Conservation (phyloP, 1,284 basidiomycete genomes). For the Ganoderma sinense region DNA sequence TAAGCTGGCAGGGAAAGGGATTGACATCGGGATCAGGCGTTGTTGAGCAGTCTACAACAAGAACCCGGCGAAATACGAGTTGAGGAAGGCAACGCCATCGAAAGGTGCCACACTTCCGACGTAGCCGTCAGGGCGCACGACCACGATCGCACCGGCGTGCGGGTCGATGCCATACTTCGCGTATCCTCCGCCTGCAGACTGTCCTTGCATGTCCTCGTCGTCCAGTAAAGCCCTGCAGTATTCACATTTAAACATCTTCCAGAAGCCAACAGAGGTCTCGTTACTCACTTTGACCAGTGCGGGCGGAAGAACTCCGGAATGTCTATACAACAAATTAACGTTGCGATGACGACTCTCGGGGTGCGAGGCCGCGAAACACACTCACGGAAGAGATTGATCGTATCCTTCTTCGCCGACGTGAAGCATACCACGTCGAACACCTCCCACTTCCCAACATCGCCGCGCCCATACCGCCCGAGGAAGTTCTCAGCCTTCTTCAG, state of each 20-base stretch:
- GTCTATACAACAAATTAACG: background rate
- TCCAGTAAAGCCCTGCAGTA: constrained; percentile 39
- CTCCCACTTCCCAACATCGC: constrained; percentile 48
- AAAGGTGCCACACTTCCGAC: constrained; percentile 63
- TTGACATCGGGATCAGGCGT: too few species aligned
- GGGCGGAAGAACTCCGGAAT: background rate
- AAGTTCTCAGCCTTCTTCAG: constrained; percentile 47
- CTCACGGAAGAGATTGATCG: constrained; percentile 49
- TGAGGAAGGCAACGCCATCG: constrained; percentile 49
- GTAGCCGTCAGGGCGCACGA: constrained; percentile 82
- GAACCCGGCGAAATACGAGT: constrained; percentile 60
- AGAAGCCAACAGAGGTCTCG: background rate
- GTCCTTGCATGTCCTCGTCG: constrained; percentile 44
- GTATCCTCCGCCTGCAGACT: constrained; percentile 49
- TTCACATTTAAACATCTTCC: background rate
- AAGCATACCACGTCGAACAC: constrained; percentile 66
- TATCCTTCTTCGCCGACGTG: constrained; percentile 52
- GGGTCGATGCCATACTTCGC: constrained; percentile 59
- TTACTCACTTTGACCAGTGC: background rate
- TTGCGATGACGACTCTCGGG: background rate
- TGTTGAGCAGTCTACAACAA: background rate
- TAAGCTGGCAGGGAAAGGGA: too few species aligned
- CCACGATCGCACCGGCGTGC: constrained; percentile 63
- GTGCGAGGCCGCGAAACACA: background rate
- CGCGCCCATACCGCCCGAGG: constrained; percentile 42